Conservation (phyloP, 2,329 filamentous ascomycete genomes). For the Coleophoma crateriformis region DNA sequence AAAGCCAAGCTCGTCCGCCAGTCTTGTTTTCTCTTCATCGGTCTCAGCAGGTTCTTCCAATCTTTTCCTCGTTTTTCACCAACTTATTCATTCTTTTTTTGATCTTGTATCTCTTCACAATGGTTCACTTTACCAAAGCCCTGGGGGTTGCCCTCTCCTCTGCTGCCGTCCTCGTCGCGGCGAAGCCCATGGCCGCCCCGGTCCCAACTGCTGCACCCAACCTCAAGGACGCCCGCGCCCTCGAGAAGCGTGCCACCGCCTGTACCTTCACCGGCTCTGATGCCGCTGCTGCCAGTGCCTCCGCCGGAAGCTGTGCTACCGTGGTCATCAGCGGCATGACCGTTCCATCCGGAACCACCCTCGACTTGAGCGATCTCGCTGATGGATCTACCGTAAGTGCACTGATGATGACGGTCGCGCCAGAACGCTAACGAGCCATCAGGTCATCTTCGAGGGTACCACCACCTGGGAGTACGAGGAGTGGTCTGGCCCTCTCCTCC, state of each 20-base stretch:
- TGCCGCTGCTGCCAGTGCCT: slow-evolving; percentile 38
- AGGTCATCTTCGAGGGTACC: slow-evolving; percentile 56
- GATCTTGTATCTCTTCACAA: slow-evolving; percentile 4
- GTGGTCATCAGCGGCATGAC: slow-evolving; percentile 47
- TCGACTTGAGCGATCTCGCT: slow-evolving; percentile 50
- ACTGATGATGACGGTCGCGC: neutral
- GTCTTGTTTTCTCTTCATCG: slow-evolving; percentile 2
- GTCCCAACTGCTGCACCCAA: slow-evolving; percentile 17
- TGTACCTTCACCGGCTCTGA: slow-evolving; percentile 46
- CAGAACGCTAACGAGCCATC: neutral
- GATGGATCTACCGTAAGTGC: slow-evolving; percentile 32
- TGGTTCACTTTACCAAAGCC: slow-evolving; percentile 15
- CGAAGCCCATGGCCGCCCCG: slow-evolving; percentile 6
- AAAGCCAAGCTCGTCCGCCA: neutral
- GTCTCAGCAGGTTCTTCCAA: neutral
- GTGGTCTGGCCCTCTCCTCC: slow-evolving; percentile 60
- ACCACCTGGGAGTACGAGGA: slow-evolving; percentile 64
- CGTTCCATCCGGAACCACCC: slow-evolving; percentile 52
- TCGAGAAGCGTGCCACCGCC: slow-evolving; percentile 17
- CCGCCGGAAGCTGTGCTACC: slow-evolving; percentile 45
- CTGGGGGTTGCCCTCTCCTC: slow-evolving; percentile 15
- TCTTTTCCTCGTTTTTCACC: slow-evolving; percentile 3
- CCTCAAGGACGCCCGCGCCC: slow-evolving; percentile 4
- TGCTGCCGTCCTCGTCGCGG: slow-evolving; percentile 12
- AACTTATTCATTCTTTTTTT: slow-evolving; percentile 3